Conservation (phyloP, 1,284 basidiomycete species). For the Leccinum pachyderme region DNA sequence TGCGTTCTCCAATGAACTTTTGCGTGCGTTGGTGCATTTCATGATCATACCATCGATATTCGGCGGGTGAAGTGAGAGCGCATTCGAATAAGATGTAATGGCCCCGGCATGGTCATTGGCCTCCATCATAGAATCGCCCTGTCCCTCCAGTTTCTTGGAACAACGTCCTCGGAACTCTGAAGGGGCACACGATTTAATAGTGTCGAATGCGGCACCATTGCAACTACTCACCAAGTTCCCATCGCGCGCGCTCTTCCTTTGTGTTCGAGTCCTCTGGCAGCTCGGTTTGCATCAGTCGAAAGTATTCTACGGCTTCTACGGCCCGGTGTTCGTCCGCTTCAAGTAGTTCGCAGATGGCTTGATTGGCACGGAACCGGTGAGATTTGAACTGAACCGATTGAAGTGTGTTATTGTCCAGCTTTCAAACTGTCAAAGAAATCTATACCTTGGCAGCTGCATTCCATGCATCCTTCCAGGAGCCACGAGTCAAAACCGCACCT, state of each 20-base stretch:
- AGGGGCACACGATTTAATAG: no score
- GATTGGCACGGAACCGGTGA: background rate
- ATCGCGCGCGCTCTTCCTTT: background rate
- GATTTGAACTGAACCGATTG: background rate
- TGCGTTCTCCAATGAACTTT: background rate
- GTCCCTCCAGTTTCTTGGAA: background rate
- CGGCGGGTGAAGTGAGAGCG: background rate
- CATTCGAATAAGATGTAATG: background rate
- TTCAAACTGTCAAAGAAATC: background rate
- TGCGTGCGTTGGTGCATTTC: background rate
- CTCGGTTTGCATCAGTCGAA: background rate
- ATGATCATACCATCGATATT: background rate
- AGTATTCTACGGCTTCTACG: background rate
- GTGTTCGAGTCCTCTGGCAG: background rate
- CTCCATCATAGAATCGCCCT: background rate
- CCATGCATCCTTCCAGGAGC: background rate
- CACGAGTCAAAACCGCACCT: background rate
- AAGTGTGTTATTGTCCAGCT: background rate
- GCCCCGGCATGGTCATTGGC: background rate
- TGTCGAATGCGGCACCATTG: background rate
- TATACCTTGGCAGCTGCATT: background rate
- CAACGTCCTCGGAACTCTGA: constrained; percentile 4
- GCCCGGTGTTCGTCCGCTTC: background rate
- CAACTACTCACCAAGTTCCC: background rate
- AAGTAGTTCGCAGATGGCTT: constrained; percentile 4